Conservation (phyloP, 225 moss, liverwort and hornwort genomes). For the Lunularia cruciata region DNA sequence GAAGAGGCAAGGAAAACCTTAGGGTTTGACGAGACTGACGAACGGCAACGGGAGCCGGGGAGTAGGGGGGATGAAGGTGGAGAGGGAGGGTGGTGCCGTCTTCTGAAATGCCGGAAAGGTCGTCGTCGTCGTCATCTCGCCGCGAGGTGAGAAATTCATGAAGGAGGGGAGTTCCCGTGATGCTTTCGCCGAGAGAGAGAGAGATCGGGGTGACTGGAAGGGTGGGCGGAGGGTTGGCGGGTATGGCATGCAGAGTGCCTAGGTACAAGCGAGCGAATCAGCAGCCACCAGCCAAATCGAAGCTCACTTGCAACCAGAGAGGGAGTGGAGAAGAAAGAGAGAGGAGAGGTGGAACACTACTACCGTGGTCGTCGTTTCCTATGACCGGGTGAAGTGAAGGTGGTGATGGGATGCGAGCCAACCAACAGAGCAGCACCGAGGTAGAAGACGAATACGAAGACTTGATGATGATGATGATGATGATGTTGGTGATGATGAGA, state of each 20-base stretch:
- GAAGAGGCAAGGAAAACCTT: no score
- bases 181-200: background rate
- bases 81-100: no score
- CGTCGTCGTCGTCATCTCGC: no score
- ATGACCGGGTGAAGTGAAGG: no score
- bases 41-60: no score
- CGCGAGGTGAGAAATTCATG: no score
- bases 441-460: background rate
- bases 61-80: no score
- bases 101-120: no score
- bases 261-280: conserved; percentile 1
- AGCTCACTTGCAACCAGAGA: background rate
- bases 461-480: no score
- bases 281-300: conserved; percentile 11
- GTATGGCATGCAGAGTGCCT: background rate
- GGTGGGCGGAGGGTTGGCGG: background rate
- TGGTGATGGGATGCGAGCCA: background rate
- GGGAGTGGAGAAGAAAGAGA: background rate
- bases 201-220: background rate
- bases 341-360: background rate
- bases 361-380: background rate
- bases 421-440: background rate
- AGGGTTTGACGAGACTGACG: no score
- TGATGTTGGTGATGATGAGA: background rate
- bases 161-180: background rate